phyloP scores from a whole-genome alignment of 148 eudicot species.

The Selenicereus undatus region DNA sequence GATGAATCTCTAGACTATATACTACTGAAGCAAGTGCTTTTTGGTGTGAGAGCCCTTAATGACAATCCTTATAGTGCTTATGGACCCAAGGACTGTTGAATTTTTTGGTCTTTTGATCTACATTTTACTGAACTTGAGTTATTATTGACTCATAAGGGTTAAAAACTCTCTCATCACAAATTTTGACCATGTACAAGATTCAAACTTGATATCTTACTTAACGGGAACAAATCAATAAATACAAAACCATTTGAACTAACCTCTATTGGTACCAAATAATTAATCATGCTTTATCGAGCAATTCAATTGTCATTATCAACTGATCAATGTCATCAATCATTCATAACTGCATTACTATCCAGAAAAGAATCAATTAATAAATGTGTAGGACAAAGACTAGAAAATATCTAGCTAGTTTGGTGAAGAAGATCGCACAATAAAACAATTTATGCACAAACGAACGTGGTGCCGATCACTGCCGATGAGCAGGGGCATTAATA shows the following conservation, averaged over 20 bases:
- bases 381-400: conserved; percentile 8
- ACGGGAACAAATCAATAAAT: no score
- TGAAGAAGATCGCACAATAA: neutral
- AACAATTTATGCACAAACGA: conserved; percentile 5
- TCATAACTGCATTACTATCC: neutral
- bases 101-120: no score
- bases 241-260: no score
- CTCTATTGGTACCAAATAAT: neutral
- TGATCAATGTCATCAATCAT: neutral
- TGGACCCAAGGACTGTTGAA: neutral
- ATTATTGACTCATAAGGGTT: no score
- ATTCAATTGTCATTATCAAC: neutral
- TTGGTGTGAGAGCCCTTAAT: neutral
- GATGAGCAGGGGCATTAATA: neutral
- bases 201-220: no score
- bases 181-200: no score
- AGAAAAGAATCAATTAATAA: conserved; percentile 5
- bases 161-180: no score
- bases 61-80: neutral
- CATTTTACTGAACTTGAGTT: no score
- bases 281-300: neutral
- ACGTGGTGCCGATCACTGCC: neutral
- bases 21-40: no score
- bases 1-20: no score
- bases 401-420: conserved; percentile 10